phyloP scores from a whole-genome alignment of 805 yeast genomes.

The Candida tammaniensis region DNA sequence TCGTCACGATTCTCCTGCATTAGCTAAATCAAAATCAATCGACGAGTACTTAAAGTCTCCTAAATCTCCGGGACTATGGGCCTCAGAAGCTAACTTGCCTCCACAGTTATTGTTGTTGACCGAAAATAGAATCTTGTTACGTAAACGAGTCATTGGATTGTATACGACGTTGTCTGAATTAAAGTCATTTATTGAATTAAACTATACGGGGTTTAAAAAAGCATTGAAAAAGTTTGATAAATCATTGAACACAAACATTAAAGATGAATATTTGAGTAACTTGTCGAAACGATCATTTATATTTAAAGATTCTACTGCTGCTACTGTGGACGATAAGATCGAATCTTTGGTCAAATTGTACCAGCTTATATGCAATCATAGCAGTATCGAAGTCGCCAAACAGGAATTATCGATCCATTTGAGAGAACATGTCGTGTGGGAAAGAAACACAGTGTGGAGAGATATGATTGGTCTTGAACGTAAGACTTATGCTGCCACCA shows the following conservation, averaged over 20 bases:
- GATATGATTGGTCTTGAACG: slow-evolving; percentile 67
- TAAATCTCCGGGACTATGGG: slow-evolving; percentile 33
- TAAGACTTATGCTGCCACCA: slow-evolving; percentile 64
- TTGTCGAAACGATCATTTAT: slow-evolving; percentile 41
- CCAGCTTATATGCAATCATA: slow-evolving; percentile 39
- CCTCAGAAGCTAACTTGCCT: slow-evolving; percentile 21
- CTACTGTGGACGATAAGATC: slow-evolving; percentile 29
- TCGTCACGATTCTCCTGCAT: slow-evolving; percentile 1
- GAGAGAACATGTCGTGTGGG: slow-evolving; percentile 56
- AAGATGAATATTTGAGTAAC: slow-evolving; percentile 43
- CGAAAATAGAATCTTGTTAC: slow-evolving; percentile 49
- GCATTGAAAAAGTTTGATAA: slow-evolving; percentile 55
- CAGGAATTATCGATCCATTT: slow-evolving; percentile 55
- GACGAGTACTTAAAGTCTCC: slow-evolving; percentile 38
- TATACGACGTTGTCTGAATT: slow-evolving; percentile 47
- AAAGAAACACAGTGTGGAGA: slow-evolving; percentile 55
- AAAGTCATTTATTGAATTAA: slow-evolving; percentile 50
- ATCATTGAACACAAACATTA: slow-evolving; percentile 42
- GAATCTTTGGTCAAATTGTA: slow-evolving; percentile 30
- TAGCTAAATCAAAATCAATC: slow-evolving; percentile 15
- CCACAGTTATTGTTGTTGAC: slow-evolving; percentile 37
- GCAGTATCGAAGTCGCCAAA: slow-evolving; percentile 45
- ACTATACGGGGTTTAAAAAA: slow-evolving; percentile 51
- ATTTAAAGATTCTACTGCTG: slow-evolving; percentile 33
- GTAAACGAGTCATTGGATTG: slow-evolving; percentile 44